Evolutionary conservation across 2,329 filamentous ascomycete species (phyloP).

Genomic region (Aspergillus niger): DNA sequence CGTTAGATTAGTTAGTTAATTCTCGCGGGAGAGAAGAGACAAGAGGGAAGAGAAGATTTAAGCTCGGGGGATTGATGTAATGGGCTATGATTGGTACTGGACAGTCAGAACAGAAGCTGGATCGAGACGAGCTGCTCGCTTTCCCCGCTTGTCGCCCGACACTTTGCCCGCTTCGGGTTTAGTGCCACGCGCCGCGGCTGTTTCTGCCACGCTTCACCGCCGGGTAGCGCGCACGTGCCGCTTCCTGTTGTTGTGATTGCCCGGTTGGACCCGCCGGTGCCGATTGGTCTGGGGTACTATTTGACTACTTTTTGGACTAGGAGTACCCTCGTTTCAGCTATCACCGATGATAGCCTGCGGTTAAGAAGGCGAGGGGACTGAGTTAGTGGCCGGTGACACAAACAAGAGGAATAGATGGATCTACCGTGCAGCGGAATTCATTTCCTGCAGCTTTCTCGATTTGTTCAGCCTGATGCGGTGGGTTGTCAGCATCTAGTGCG

Average conservation of each 20-base stretch:
- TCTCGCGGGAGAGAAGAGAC: neutral
- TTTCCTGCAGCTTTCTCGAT: neutral
- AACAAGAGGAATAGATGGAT: neutral
- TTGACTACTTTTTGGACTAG: neutral
- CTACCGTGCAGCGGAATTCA: neutral
- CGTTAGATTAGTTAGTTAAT: too few relatives aligned
- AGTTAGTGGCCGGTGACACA: too few relatives aligned
- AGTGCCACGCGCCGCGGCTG: neutral
- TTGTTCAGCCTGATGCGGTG: neutral
- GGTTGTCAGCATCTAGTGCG: neutral
- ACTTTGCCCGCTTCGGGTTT: conserved; percentile 3
- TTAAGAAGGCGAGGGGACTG: too few relatives aligned
- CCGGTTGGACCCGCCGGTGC: conserved; percentile 6
- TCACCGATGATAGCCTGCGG: too few relatives aligned
- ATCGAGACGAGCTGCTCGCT: neutral
- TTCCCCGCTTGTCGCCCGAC: conserved; percentile 2
- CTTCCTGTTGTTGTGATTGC: conserved; percentile 8
- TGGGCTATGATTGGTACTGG: neutral
- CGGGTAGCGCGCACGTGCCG: conserved; percentile 13
- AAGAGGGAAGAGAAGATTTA: neutral
- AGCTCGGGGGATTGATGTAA: conserved; percentile 5
- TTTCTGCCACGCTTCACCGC: conserved; percentile 14
- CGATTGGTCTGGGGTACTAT: neutral
- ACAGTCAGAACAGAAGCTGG: neutral
- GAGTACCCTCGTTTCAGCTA: neutral